Evolutionary conservation across 495 filamentous ascomycete genomes (phyloP).

Genomic region (Annulohypoxylon maeteangense): DNA sequence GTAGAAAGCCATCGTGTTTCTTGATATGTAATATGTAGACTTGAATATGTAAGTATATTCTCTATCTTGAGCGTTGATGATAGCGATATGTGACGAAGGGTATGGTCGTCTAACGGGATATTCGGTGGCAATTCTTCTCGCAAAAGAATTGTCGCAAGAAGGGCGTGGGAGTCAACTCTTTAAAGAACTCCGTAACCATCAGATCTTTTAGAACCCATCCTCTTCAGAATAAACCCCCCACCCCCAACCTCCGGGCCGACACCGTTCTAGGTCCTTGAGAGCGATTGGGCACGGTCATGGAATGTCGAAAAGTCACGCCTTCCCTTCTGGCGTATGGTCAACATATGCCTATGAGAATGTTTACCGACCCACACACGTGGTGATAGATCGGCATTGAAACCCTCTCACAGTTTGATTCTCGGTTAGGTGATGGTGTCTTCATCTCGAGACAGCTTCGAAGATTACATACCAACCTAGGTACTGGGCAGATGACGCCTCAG

Average conservation of each 20-base stretch:
- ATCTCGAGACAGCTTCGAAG: conserved; percentile 38
- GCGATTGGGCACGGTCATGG: conserved; percentile 33
- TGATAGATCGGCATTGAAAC: conserved; percentile 44
- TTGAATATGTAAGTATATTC: conserved; percentile 13
- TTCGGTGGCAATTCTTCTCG: conserved; percentile 2
- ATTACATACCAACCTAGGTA: conserved; percentile 4
- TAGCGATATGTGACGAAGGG: conserved; percentile 13
- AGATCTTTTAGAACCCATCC: conserved; percentile 23
- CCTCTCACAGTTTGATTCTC: conserved; percentile 37
- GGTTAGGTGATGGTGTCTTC: conserved; percentile 43
- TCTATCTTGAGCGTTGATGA: conserved; percentile 1
- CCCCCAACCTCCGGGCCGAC: conserved; percentile 35
- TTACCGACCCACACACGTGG: conserved; percentile 45
- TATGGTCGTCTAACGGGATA: conserved; percentile 8
- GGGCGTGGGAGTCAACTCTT: conserved; percentile 31
- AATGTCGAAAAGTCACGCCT: conserved; percentile 39
- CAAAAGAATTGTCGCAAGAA: conserved; percentile 5
- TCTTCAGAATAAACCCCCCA: conserved; percentile 28
- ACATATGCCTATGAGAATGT: conserved; percentile 39
- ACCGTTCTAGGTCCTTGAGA: conserved; percentile 31
- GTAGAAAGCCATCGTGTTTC: conserved; percentile 22
- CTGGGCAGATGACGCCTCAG: conserved; percentile 37
- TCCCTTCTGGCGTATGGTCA: conserved; percentile 31
- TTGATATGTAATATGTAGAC: conserved; percentile 13
- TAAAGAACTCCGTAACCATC: conserved; percentile 28